phyloP scores from a whole-genome alignment of 2,329 filamentous ascomycete genomes.

The Aspergillus hiratsukae region DNA sequence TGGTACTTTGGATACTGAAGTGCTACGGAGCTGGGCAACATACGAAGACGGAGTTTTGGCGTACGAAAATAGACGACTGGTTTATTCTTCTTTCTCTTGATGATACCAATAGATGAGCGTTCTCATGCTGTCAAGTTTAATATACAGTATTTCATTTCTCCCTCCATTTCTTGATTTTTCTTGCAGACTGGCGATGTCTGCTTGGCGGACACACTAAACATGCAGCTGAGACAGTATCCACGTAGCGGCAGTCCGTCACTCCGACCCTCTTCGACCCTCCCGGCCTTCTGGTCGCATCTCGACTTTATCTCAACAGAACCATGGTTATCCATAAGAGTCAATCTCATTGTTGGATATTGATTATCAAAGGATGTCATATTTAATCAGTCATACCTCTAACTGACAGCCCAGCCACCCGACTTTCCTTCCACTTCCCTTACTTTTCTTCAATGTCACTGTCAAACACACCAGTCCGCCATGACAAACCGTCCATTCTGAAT shows the following conservation, averaged over 20 bases:
- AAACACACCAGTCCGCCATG: neutral
- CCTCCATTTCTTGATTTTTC: no score
- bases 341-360: no score
- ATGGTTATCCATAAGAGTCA: neutral
- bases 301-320: neutral
- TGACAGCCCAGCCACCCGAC: neutral
- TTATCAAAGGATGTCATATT: no score
- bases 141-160: neutral
- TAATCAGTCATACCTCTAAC: neutral
- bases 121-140: no score
- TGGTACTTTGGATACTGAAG: neutral
- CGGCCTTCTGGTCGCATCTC: neutral
- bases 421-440: neutral
- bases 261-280: no score
- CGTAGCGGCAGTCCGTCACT: neutral
- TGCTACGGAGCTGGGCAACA: neutral
- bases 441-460: neutral
- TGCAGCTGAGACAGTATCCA: neutral
- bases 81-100: neutral
- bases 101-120: neutral
- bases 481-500: conserved; percentile 10
- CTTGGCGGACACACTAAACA: neutral
- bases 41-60: neutral
- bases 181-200: neutral
- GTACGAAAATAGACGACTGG: neutral